Conservation (phyloP, 306 rosid genomes). For the Carpinus viminea region DNA sequence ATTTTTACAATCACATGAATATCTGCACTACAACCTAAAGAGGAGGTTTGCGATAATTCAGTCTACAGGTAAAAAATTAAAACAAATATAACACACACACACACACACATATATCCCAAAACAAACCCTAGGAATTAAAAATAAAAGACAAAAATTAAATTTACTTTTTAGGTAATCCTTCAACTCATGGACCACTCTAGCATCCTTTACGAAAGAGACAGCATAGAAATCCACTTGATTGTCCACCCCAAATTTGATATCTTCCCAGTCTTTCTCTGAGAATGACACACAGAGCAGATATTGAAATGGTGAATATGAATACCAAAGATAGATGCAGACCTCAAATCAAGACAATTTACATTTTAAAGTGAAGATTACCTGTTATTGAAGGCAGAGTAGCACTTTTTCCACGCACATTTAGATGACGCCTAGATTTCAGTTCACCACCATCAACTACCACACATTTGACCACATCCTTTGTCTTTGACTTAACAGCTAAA, state of each 20-base stretch:
- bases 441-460: slow-evolving; percentile 91
- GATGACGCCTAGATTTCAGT: slow-evolving; percentile 90
- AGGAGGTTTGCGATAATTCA: slow-evolving; percentile 27
- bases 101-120: too few relatives aligned
- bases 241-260: slow-evolving; percentile 96
- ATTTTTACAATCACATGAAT: slow-evolving; percentile 87
- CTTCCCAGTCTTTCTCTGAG: slow-evolving; percentile 97
- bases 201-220: slow-evolving; percentile 91
- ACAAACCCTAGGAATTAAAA: slow-evolving; percentile 9
- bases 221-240: slow-evolving; percentile 95
- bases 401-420: slow-evolving; percentile 97
- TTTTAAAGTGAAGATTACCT: slow-evolving; percentile 43
- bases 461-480: slow-evolving; percentile 71
- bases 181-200: slow-evolving; percentile 86
- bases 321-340: background rate
- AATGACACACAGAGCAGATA: slow-evolving; percentile 16
- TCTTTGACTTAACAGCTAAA: slow-evolving; percentile 79
- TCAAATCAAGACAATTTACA: background rate
- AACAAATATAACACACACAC: background rate
- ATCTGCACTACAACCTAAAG: slow-evolving; percentile 71
- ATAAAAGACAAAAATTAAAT: background rate
- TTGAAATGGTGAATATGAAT: background rate
- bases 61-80: slow-evolving; percentile 5
- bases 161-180: slow-evolving; percentile 79
- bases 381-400: slow-evolving; percentile 96